Base-by-base conservation (phyloP, 768 basidiomycete genomes). In the Auriscalpium orientale region DNA sequence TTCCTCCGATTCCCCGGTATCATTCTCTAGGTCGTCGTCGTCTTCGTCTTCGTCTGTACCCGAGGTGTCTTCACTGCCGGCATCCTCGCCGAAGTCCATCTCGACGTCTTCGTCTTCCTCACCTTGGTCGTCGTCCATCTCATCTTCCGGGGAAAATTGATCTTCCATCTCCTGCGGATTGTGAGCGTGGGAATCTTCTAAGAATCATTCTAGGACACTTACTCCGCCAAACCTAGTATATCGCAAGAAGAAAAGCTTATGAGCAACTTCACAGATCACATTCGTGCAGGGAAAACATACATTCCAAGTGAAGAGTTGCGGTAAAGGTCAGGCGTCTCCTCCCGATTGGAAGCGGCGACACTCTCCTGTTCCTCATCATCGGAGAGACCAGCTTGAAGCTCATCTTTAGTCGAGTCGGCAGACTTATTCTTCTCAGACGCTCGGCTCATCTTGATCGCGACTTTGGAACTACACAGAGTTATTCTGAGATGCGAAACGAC, bases 401-500 rank as follows among this genome's bases (percentile, higher is more conserved):
- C 67, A 71, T 49, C 70, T 51, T 62, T 71, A 67, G 53, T 65
- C 68, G 78, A 77, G 28, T 82, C 84, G 11, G 70, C 62, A 21
- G 67, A 85, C 65, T 88, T 89, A 45, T 63, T 71, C 70, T 84
- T 89, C 48, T 79, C 79, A 13, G 85, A 80, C 9, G 84, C 77
- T 44, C 87, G 83, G 49, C 92, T 95, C 91, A 98, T 95, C 71
- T 95, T 98, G 71, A 97, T 98, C n/a, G 95, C 95, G 53, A 95
- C 79, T 69, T 95, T 97, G 16, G 97, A 90, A 51, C 93, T 95
- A 37, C 9, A 43, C 13, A 34, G 44, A 50, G 37, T n/a, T 44
- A 28, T 28, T 28, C 28, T 28, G 28, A 28, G 28, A 28, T 5
- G 28, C 28, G 28, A 28, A 18, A 43, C 40, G 40, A 43, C 40